Evolutionary conservation across 805 yeast species (phyloP).

Genomic region (Candida broadrunensis): DNA sequence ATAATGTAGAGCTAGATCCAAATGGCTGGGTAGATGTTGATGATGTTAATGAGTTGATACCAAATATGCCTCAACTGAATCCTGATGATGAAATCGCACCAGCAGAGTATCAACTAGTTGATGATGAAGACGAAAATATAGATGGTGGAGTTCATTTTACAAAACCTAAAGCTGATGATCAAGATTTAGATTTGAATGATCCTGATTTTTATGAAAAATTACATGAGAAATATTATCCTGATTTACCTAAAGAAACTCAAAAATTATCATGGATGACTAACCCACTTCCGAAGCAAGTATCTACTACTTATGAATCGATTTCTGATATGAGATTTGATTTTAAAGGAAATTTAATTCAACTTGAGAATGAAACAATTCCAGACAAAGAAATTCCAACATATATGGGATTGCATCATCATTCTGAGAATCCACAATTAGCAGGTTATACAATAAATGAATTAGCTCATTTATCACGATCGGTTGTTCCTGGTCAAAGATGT

Average conservation of each 20-base stretch:
- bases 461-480: conserved; percentile 73
- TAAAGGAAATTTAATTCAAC: conserved; percentile 68
- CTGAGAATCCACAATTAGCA: conserved; percentile 83
- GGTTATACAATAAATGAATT: conserved; percentile 89
- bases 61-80: conserved; percentile 26
- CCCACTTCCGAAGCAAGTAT: conserved; percentile 41
- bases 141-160: conserved; percentile 60
- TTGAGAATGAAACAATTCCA: conserved; percentile 24
- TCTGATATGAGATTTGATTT: conserved; percentile 85
- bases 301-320: conserved; percentile 49
- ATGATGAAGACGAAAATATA: conserved; percentile 25
- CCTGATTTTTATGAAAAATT: conserved; percentile 76
- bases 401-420: conserved; percentile 86
- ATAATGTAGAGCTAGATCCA: conserved; percentile 21
- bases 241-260: conserved; percentile 76
- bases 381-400: conserved; percentile 42
- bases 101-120: conserved; percentile 41
- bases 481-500: conserved; percentile 80
- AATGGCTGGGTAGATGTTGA: conserved; percentile 51
- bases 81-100: conserved; percentile 33
- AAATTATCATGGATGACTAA: conserved; percentile 92
- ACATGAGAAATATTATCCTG: conserved; percentile 85
- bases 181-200: conserved; percentile 60
- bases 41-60: conserved; percentile 50
- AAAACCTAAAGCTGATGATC: conserved; percentile 38